Conservation (phyloP, 495 filamentous ascomycete species). For the Neurospora sublineolata region DNA sequence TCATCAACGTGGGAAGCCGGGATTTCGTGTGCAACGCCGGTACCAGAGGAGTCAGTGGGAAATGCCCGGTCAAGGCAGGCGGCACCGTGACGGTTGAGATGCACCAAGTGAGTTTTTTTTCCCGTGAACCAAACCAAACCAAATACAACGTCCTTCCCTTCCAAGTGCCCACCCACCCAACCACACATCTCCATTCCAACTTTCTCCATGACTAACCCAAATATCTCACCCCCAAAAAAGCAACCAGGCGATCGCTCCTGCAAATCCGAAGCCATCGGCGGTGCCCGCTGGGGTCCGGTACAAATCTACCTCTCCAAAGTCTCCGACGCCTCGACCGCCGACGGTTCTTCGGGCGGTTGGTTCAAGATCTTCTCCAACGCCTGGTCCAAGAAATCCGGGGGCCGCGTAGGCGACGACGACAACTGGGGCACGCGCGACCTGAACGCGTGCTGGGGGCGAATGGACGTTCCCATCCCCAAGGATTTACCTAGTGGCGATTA, state of each 20-base stretch:
- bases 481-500: conserved; percentile 40
- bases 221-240: conserved; percentile 7
- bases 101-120: conserved; percentile 25
- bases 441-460: conserved; percentile 39
- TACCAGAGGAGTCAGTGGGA: conserved; percentile 23
- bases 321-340: conserved; percentile 34
- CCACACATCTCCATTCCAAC: neutral
- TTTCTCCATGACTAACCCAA: neutral
- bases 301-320: conserved; percentile 45
- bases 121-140: too few relatives aligned
- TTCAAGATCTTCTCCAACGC: conserved; percentile 42
- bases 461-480: conserved; percentile 36
- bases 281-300: conserved; percentile 36
- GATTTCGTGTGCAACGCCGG: conserved; percentile 34
- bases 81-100: conserved; percentile 39
- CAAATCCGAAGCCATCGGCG: conserved; percentile 36
- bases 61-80: conserved; percentile 37
- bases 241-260: conserved; percentile 35
- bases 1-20: conserved; percentile 29
- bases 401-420: conserved; percentile 30
- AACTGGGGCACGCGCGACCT: conserved; percentile 42
- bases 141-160: neutral
- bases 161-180: neutral
- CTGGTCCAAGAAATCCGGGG: conserved; percentile 28
- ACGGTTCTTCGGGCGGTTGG: conserved; percentile 28